These are phyloP conservation scores for Diaporthe citriasiana DNA, from an alignment of 2,329 filamentous ascomycete genomes.

Conservation along the genomic window DNA sequence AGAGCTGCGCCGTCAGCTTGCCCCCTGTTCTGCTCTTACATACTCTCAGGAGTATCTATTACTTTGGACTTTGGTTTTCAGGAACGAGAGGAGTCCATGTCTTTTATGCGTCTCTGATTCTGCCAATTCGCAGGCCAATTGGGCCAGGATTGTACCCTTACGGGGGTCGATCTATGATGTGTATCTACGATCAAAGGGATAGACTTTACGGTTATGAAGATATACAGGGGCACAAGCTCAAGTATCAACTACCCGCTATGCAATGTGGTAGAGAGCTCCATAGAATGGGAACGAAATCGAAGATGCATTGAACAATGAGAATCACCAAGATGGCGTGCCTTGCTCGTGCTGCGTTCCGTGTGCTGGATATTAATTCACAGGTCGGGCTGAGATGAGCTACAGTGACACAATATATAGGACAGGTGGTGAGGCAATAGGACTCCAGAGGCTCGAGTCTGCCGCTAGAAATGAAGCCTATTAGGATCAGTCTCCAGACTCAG, in stretches of 20 bases:
- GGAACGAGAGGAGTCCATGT: conserved; percentile 15
- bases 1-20: conserved; percentile 15
- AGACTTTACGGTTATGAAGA: conserved; percentile 24
- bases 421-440: not conserved
- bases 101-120: not conserved
- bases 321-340: too few species aligned
- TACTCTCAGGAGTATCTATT: conserved; percentile 22
- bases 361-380: not conserved
- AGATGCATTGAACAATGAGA: not conserved
- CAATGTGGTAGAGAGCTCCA: conserved; percentile 20
- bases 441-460: not conserved
- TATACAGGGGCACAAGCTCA: not conserved
- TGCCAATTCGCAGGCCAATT: not conserved
- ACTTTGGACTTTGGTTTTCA: conserved; percentile 13
- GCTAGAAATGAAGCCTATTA: not conserved
- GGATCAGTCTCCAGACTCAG: not conserved
- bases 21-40: conserved; percentile 22
- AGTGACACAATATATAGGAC: not conserved
- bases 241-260: not conserved
- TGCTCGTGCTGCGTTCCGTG: not conserved
- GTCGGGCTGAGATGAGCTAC: not conserved
- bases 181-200: conserved; percentile 25
- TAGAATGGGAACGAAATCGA: conserved; percentile 24
- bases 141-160: not conserved
- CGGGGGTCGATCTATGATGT: conserved; percentile 4